Base-by-base conservation (phyloP, 345 rosid genomes). In the Kernera saxatilis region DNA sequence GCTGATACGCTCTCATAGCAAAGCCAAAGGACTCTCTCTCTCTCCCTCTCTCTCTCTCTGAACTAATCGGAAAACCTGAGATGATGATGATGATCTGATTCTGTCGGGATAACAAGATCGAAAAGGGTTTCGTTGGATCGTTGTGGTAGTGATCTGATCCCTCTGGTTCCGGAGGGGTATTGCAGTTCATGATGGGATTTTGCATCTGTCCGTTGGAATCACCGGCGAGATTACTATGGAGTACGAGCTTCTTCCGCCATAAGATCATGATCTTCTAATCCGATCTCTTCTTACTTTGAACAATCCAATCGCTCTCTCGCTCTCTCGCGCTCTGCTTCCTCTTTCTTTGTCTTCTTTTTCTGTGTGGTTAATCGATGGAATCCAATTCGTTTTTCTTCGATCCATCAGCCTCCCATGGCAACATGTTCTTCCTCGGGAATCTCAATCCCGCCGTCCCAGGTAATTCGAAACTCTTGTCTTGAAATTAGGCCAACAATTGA, bases 171-270 rank as follows among this genome's bases (percentile, higher is more conserved):
- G 35, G 70, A 40, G 71, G 56, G 70, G 65, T 33, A 21, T 41
- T 21, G 78, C 2, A 2, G 53, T 57, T 69, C 6, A 74, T 88
- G 92, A 93, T 93, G 98, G 98, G 97, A 77, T 82, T 72, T 84
- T 88, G 92, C 64, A 80, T 87, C 40, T 90, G 90, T 45, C 96
- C 92, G 33, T 70, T 93, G 67, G 93, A 82, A 56, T 84, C 87
- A 41, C 96, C 98, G 59, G 92, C 96, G 56, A 93, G 97, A 89
- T 70, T 90, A 66, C 82, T 93, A 37, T 93, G 98, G 98, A 93
- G 84, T 46, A 90, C 98, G 0, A 93, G 98, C 80, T 93, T 93
- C 85, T 93, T 93, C 61, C 98, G 98, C 67, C 98, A 93, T 79
- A 93, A 93, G 98, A 82, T 84, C 64, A 87, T 87, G 85, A 82